These are phyloP conservation scores for Agapanthus africanus DNA, from an alignment of 106 monocot species.

Conservation along the genomic window DNA sequence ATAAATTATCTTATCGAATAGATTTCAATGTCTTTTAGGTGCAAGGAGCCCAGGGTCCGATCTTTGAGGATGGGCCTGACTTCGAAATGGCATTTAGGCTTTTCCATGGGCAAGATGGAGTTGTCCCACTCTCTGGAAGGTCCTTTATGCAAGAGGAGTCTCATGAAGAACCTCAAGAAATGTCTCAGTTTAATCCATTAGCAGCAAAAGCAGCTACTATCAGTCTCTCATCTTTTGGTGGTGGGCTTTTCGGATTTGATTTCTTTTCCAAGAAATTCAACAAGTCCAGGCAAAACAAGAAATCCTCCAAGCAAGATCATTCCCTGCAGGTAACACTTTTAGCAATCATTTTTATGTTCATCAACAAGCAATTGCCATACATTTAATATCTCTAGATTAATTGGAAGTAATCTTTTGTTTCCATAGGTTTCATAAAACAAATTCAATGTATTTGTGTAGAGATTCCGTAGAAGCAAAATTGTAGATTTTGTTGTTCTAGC, in stretches of 20 bases:
- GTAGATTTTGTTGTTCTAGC: too few relatives aligned
- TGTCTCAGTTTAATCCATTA: conserved; percentile 60
- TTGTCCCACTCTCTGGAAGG: conserved; percentile 61
- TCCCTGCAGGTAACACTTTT: background rate
- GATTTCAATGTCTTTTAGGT: conserved; percentile 18
- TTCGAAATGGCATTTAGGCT: conserved; percentile 82
- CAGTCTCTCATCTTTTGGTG: conserved; percentile 82
- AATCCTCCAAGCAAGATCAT: conserved; percentile 26
- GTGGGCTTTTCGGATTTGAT: conserved; percentile 82
- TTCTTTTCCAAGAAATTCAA: conserved; percentile 65
- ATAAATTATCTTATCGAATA: background rate
- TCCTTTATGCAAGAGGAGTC: conserved; percentile 21
- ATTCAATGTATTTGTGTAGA: too few relatives aligned
- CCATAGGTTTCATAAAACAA: too few relatives aligned
- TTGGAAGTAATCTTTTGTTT: too few relatives aligned
- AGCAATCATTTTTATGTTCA: background rate
- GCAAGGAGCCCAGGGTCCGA: conserved; percentile 68
- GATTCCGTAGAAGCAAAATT: too few relatives aligned
- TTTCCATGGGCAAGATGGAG: conserved; percentile 81
- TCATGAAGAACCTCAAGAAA: conserved; percentile 17
- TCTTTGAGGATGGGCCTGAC: conserved; percentile 88
- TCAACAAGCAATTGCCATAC: background rate
- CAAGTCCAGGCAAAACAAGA: conserved; percentile 40
- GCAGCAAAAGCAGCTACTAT: conserved; percentile 87
- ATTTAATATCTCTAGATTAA: too few relatives aligned